A percentile compares a stretch with the other conserved stretches of the same genome.
phyloP scores from a whole-genome alignment of 2,329 filamentous ascomycete species.

The Alternaria sp. region DNA sequence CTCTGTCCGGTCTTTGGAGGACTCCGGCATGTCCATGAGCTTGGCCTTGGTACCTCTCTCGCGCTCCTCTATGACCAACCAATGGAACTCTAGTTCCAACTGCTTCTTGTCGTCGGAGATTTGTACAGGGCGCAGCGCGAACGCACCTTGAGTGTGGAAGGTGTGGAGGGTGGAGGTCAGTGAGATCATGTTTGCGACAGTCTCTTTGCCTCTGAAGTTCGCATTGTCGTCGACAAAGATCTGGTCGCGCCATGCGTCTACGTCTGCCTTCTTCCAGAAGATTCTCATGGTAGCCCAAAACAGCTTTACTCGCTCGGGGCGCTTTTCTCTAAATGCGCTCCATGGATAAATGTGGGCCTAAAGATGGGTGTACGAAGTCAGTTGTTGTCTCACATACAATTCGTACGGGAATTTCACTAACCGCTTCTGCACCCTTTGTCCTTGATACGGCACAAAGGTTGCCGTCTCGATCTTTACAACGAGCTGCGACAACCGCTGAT shows the following conservation, averaged over 20 bases:
- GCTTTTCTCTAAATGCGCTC: conserved; percentile 15
- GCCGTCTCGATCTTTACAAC: conserved; percentile 18
- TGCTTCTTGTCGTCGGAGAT: conserved; percentile 23
- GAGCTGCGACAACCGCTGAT: conserved; percentile 9
- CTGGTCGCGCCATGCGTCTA: conserved; percentile 5
- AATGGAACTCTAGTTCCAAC: conserved; percentile 23
- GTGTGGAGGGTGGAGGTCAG: conserved; percentile 17
- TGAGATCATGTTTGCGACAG: conserved; percentile 23
- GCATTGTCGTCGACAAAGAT: conserved; percentile 1
- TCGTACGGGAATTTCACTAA: no score
- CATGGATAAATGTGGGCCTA: conserved; percentile 25
- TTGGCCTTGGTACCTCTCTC: no score
- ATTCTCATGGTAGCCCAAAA: no score
- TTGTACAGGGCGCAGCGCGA: conserved; percentile 24
- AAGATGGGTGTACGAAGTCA: no score
- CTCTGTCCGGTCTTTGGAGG: conserved; percentile 8
- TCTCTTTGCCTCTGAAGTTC: conserved; percentile 9
- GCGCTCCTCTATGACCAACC: no score
- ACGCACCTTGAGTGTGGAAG: conserved; percentile 12
- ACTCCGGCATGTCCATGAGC: no score
- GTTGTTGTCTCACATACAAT: no score
- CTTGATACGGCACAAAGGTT: conserved; percentile 19
- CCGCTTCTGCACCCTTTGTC: conserved; percentile 5
- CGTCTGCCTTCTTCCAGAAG: conserved; percentile 4
- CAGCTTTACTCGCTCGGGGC: not conserved